Evolutionary conservation across 768 basidiomycete species (phyloP).

Genomic region (Lentinus tigrinus): DNA sequence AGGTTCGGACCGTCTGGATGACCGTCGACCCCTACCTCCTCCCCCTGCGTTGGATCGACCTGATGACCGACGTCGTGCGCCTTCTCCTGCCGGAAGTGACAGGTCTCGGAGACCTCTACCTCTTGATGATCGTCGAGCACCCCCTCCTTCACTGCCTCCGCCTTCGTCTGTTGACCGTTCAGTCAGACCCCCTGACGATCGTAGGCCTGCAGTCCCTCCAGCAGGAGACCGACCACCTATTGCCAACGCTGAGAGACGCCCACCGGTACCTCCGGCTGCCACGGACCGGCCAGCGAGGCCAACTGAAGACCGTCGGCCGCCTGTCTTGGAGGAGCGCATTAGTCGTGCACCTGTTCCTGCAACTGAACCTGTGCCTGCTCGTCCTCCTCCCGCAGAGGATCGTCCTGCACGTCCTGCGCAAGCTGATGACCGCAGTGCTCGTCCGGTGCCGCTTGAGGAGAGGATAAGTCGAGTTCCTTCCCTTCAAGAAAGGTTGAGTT

Average conservation of each 20-base stretch:
- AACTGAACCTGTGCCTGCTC: conserved; percentile 1
- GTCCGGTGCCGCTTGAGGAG: conserved; percentile 24
- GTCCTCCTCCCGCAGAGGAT: conserved; percentile 19
- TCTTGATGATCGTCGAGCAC: conserved; percentile 19
- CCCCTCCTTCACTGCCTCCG: conserved; percentile 3
- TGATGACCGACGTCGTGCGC: conserved; percentile 21
- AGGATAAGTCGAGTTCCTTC: conserved; percentile 20
- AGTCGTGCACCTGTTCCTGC: conserved; percentile 1
- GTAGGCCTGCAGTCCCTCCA: conserved; percentile 11
- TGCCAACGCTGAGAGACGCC: conserved; percentile 10
- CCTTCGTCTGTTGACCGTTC: background rate
- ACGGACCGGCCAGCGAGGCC: conserved; percentile 1
- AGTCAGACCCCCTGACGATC: conserved; percentile 6
- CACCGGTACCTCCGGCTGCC: background rate
- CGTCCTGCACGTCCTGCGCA: conserved; percentile 12
- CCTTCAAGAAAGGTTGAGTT: conserved; percentile 26
- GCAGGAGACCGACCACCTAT: conserved; percentile 1
- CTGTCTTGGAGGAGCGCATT: conserved; percentile 6
- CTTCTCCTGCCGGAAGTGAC: conserved; percentile 5
- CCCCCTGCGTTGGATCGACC: background rate
- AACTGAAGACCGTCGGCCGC: conserved; percentile 10
- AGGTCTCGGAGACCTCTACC: conserved; percentile 3
- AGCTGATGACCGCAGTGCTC: conserved; percentile 13
- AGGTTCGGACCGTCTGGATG: conserved; percentile 3
- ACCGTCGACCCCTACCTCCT: conserved; percentile 1